phyloP scores from a whole-genome alignment of 2,329 filamentous ascomycete genomes.

The Cladobotryum mycophilum region DNA sequence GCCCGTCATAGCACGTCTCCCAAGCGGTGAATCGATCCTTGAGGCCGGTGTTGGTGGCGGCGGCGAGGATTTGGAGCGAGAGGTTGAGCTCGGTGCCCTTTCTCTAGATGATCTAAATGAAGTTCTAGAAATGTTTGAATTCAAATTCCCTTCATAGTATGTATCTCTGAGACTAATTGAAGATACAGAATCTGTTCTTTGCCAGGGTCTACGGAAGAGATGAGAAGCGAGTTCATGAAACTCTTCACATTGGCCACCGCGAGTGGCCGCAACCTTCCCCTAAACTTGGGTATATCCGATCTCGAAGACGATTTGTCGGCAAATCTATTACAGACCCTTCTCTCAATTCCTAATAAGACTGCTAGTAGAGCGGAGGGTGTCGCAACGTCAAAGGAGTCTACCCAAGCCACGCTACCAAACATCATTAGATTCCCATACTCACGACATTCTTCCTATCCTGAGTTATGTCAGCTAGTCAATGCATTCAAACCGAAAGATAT shows the following conservation, averaged over 20 bases:
- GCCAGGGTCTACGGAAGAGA: constrained; percentile 5
- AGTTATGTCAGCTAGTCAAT: constrained; percentile 65
- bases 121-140: constrained; percentile 34
- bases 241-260: constrained; percentile 13
- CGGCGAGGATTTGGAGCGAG: constrained; percentile 64
- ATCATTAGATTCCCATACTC: constrained; percentile 71
- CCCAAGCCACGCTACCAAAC: constrained; percentile 26
- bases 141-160: background rate
- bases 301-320: constrained; percentile 15
- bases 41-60: constrained; percentile 78
- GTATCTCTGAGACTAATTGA: background rate
- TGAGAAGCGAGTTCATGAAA: constrained; percentile 1
- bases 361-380: too few relatives aligned
- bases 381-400: background rate
- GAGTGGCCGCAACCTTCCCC: constrained; percentile 20
- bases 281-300: constrained; percentile 19
- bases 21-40: constrained; percentile 55
- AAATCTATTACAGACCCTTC: background rate
- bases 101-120: constrained; percentile 47
- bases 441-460: constrained; percentile 78
- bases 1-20: constrained; percentile 64
- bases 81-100: constrained; percentile 57
- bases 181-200: constrained; percentile 16
- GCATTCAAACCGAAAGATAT: constrained; percentile 69
- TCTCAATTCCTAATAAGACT: background rate